These are phyloP conservation scores for Chimonanthus salicifolius DNA, from an alignment of 164 flowering plant genomes.

Conservation along the genomic window DNA sequence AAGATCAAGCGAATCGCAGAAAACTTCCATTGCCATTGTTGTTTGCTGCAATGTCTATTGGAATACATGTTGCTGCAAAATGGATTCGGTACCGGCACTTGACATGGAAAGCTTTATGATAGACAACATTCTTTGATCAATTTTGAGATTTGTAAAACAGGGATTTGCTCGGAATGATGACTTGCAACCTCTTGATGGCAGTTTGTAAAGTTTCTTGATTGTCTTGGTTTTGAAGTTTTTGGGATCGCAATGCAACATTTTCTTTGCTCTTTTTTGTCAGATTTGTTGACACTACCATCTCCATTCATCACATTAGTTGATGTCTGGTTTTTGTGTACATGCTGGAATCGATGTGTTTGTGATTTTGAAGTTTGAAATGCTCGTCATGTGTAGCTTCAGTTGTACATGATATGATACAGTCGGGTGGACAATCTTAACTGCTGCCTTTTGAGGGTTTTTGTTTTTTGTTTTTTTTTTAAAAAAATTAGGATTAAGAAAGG, in stretches of 20 bases:
- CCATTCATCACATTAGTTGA: background rate
- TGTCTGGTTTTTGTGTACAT: too few species aligned
- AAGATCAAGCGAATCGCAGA: slow-evolving; percentile 10
- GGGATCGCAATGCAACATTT: background rate
- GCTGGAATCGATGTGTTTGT: too few species aligned
- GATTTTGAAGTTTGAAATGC: too few species aligned
- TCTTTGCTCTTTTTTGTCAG: background rate
- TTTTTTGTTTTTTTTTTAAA: too few species aligned
- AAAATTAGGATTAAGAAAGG: too few species aligned
- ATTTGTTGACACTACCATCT: background rate
- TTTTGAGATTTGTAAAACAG: background rate
- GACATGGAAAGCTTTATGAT: slow-evolving; percentile 82
- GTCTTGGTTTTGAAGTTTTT: background rate
- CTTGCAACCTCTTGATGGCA: background rate
- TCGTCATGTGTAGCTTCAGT: too few species aligned
- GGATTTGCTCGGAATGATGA: background rate
- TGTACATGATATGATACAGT: too few species aligned
- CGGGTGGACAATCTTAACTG: too few species aligned
- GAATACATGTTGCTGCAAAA: slow-evolving; percentile 51
- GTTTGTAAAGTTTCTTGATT: background rate
- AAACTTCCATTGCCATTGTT: slow-evolving; percentile 62
- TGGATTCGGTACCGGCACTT: slow-evolving; percentile 86
- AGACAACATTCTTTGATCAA: background rate
- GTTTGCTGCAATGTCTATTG: slow-evolving; percentile 63
- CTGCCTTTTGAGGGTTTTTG: too few species aligned